Base-by-base conservation (phyloP, 768 basidiomycete genomes). In the Boletus rex-veris region DNA sequence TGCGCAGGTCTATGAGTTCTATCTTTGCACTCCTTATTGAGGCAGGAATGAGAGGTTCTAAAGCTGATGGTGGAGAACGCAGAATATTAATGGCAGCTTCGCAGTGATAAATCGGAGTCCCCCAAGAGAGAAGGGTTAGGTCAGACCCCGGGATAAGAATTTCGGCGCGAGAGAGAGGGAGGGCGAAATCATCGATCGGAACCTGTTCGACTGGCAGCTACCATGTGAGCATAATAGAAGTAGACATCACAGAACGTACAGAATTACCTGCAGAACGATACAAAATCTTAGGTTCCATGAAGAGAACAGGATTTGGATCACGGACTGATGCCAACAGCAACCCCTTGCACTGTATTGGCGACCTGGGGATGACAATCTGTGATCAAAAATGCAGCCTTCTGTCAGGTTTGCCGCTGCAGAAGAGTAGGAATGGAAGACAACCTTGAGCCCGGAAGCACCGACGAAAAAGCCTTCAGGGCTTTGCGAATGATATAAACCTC, bases 301-400 rank as follows among this genome's bases (percentile, higher is more conserved):
- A 92, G 41, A 98, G 83, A 14, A 93, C 90, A 0, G 95, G 95
- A 63, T 95, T 95, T 1, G 92, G 90, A 63, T 98, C 94, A 35
- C 93, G 83, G 50, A 98, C 92, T 0, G 92, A 85, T 15, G 84
- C 81, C 9, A 97, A 77, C 5, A 98, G 75, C 2, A 98, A 76
- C 1, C 94, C 94, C 71, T 97, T 97, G n/a, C 92, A 93, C 75
- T 98, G 94, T 36, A 95, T 84, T 1, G 94, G 94, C 3, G 92
- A 92, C 37, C 94, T 87, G 4, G 94, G 94, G 40, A 98, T 89
- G n/a, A 97, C 91, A 51, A 97, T 74, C 73, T 75, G 51, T 31
- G 46, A 19, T 24, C 49, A 40, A 24, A 33, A 54, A 36, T 30
- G 31, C 15, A 9, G 16, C 16, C 42, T 5, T 12, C 16, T 19